Evolutionary conservation across 2,329 filamentous ascomycete genomes (phyloP).

Genomic region (Beauveria australis): DNA sequence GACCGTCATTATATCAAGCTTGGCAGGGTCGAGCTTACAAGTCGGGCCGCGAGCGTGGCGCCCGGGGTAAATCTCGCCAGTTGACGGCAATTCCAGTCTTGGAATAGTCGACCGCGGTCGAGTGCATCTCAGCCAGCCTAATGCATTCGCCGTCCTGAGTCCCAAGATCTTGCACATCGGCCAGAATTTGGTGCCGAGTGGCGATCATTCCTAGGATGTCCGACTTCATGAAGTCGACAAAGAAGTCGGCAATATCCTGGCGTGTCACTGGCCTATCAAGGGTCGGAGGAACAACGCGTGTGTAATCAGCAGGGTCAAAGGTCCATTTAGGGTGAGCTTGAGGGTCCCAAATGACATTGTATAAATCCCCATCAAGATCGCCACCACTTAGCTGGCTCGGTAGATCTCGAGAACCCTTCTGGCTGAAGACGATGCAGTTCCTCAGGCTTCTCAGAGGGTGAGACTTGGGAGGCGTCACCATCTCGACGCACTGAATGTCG

Average conservation of each 20-base stretch:
- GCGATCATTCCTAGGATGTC: constrained; percentile 62
- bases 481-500: constrained; percentile 60
- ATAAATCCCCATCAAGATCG: constrained; percentile 77
- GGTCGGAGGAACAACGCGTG: constrained; percentile 44
- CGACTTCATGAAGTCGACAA: constrained; percentile 66
- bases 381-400: constrained; percentile 74
- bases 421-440: constrained; percentile 75
- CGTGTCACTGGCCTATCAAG: constrained; percentile 50
- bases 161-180: constrained; percentile 47
- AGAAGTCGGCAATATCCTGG: constrained; percentile 70
- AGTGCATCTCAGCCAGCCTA: constrained; percentile 54
- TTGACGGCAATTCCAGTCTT: constrained; percentile 61
- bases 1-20: not conserved
- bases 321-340: constrained; percentile 34
- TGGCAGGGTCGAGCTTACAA: constrained; percentile 36
- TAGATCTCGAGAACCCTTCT: constrained; percentile 61
- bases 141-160: constrained; percentile 45
- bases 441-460: constrained; percentile 54
- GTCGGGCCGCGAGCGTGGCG: constrained; percentile 38
- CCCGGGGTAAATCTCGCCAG: constrained; percentile 32
- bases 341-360: constrained; percentile 68
- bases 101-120: constrained; percentile 66
- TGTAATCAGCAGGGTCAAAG: constrained; percentile 60
- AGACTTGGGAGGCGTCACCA: constrained; percentile 48
- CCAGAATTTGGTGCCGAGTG: constrained; percentile 53